Evolutionary conservation across 208 protist species (phyloP).

Genomic region (Trypanosoma cruzi): DNA sequence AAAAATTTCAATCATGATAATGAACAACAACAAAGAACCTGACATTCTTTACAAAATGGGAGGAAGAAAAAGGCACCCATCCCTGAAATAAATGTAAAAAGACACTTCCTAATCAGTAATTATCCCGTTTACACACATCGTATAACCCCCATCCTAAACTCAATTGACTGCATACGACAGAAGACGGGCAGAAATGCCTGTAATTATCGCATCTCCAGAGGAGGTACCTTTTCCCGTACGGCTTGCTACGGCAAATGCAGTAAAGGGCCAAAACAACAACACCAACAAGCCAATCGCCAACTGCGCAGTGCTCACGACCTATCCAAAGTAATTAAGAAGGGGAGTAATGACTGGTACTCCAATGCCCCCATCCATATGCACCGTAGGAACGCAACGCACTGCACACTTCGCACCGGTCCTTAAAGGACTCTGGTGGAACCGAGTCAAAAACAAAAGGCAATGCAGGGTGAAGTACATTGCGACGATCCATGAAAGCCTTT

Average conservation of each 20-base stretch:
- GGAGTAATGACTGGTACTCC: too few species aligned
- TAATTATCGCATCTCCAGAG: neutral
- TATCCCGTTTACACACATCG: too few species aligned
- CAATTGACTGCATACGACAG: too few species aligned
- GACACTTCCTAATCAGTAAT: too few species aligned
- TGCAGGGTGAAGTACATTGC: neutral
- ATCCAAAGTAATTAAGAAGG: too few species aligned
- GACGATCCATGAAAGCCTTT: neutral
- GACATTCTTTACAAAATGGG: too few species aligned
- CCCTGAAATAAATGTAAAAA: too few species aligned
- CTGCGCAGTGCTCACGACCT: neutral
- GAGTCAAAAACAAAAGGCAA: too few species aligned
- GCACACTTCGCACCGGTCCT: neutral
- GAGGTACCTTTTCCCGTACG: neutral
- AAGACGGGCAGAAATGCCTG: neutral
- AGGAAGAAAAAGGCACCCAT: too few species aligned
- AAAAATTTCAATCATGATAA: neutral
- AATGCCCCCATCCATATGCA: neutral
- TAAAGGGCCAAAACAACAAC: neutral
- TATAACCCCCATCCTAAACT: too few species aligned
- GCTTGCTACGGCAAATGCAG: neutral
- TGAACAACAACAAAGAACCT: neutral
- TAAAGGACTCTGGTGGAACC: too few species aligned
- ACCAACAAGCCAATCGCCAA: neutral
- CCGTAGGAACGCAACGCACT: neutral